Percentiles rank a stretch among this genome's conserved stretches.
Conservation (phyloP, 2,329 filamentous ascomycete species). For the Colletotrichum costaricense region DNA sequence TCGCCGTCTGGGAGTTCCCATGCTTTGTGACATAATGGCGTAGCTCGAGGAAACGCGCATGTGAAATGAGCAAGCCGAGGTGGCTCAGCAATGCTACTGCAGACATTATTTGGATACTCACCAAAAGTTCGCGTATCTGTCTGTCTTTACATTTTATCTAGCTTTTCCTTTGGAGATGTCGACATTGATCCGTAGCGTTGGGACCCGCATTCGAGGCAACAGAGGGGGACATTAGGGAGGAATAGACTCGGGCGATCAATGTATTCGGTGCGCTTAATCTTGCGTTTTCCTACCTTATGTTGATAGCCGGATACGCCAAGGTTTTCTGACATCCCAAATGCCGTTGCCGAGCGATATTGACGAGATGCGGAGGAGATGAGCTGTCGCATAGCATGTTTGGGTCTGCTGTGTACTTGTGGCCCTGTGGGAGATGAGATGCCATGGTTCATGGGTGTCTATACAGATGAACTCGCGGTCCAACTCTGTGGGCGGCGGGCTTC, state of each 20-base stretch:
- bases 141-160: background rate
- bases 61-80: background rate
- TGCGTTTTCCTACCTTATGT: background rate
- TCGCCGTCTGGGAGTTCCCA: background rate
- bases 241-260: background rate
- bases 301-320: background rate
- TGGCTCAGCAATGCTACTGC: background rate
- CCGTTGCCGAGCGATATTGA: background rate
- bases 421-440: background rate
- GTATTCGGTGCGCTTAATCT: background rate
- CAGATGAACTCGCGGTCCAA: background rate
- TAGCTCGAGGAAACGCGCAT: background rate
- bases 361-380: background rate
- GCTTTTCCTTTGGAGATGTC: background rate
- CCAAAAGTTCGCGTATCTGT: background rate
- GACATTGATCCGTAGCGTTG: background rate
- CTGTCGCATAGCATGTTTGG: background rate
- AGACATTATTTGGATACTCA: background rate
- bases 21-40: background rate
- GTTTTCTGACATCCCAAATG: background rate
- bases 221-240: background rate
- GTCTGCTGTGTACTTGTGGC: background rate
- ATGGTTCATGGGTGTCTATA: background rate
- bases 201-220: background rate
- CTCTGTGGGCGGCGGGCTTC: background rate